Evolutionary conservation across 352 stramenopile genomes (phyloP), one percentile per base, ranked within the genome.

Genomic region (Phytophthora capsici): DNA sequence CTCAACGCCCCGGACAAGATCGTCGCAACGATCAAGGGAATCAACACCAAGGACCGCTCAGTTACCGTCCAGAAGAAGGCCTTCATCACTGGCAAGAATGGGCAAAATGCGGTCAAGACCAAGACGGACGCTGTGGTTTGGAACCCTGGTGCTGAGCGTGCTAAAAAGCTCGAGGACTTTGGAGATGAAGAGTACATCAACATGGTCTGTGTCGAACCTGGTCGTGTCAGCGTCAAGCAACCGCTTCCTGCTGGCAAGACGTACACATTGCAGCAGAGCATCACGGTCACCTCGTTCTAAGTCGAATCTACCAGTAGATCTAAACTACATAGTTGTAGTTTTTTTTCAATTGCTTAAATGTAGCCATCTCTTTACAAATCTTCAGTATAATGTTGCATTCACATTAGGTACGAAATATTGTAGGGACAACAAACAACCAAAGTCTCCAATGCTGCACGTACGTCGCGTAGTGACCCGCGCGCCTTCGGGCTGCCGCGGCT

Each of bases 161-260:
- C 95, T 26, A 88, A 93, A 63, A 80, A 69, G 32, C 96, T 99
- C 80, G 72, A 71, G 49, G 96, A 99, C 77, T 98, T 99, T 82
- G 91, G 81, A 32, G 85, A 98, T 58, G 95, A 98, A 41, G 90
- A 98, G 75, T 98, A 98, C 75, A 67, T 90, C 25, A 82, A 91
- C 47, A 98, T 99, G 94, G 84, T 98, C 47, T 98, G 95, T 75
- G 84, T 98, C 40, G 95, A 98, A 69, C 95, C 95, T 7, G 94
- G 95, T 36, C 77, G 86, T 43, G 86, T 94, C 40, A 91, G 80
- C 54, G 68, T 55, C 34, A 72, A 72, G 37, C 63, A 72, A 45
- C 66, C 62, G 46, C 80, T 91, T 41, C 78, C 68, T n/a, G 61
- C 74, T 1, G 78, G 78, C 10, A 63, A 76, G 20, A 71, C 74